phyloP scores from a whole-genome alignment of 164 flowering plant species.

The Dillenia turbinata region DNA sequence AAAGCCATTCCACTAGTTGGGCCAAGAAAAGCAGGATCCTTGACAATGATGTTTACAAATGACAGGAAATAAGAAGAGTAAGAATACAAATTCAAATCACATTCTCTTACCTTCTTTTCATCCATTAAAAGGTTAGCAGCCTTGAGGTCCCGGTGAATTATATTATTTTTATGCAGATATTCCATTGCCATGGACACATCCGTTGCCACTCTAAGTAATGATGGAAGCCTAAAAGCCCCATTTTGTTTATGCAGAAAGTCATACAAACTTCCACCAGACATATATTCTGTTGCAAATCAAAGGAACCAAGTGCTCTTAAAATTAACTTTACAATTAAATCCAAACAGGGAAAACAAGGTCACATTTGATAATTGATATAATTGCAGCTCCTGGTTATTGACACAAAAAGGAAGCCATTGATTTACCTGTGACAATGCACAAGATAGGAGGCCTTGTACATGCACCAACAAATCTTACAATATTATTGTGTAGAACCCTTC shows the following conservation, averaged over 20 bases:
- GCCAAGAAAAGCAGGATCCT: constrained; percentile 9
- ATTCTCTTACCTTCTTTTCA: constrained; percentile 68
- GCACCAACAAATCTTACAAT: constrained; percentile 99
- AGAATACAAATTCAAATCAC: too few species aligned
- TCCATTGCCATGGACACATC: constrained; percentile 96
- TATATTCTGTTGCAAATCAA: constrained; percentile 53
- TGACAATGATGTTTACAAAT: too few species aligned
- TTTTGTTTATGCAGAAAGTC: constrained; percentile 87
- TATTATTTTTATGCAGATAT: constrained; percentile 93
- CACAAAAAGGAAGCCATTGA: background rate
- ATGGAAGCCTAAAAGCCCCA: constrained; percentile 73
- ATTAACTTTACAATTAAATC: background rate
- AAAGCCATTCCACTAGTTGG: too few species aligned
- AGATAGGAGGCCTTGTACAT: constrained; percentile 76
- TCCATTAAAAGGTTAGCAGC: constrained; percentile 99
- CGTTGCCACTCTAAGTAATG: constrained; percentile 79
- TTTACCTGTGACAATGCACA: constrained; percentile 95
- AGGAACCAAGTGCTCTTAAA: background rate
- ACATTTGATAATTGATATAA: too few species aligned
- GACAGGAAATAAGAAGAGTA: too few species aligned
- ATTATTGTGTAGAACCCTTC: constrained; percentile 96
- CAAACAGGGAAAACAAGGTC: background rate
- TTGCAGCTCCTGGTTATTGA: too few species aligned
- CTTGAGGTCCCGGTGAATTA: constrained; percentile 93
- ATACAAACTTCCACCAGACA: constrained; percentile 93